Evolutionary conservation across 2,329 filamentous ascomycete species (phyloP).

Genomic region (Cercospora citrullina): DNA sequence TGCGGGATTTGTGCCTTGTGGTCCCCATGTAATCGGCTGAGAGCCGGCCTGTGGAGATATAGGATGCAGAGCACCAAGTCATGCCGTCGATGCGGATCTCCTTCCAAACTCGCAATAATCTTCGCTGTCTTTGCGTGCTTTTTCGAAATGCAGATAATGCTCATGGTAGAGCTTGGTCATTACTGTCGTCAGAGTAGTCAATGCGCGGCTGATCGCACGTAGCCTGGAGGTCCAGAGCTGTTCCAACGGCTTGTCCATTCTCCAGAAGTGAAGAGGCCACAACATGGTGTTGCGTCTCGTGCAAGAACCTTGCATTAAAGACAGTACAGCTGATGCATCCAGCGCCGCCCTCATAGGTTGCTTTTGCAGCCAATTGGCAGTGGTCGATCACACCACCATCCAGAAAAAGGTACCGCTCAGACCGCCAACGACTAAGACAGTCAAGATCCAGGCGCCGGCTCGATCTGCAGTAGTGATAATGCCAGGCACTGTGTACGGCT

Average conservation of each 20-base stretch:
- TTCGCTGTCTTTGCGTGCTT: neutral
- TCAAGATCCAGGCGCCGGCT: slow-evolving; percentile 26
- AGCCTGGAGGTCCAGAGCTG: neutral
- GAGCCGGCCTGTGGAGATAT: neutral
- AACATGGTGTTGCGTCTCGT: neutral
- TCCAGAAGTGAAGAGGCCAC: neutral
- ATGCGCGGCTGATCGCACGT: neutral
- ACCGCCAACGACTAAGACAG: slow-evolving; percentile 23
- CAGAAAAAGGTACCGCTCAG: slow-evolving; percentile 27
- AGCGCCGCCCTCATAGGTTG: neutral
- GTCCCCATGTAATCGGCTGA: neutral
- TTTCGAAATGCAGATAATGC: neutral
- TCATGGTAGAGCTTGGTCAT: neutral
- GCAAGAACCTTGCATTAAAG: neutral
- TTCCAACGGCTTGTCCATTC: neutral
- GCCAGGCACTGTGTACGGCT: slow-evolving; percentile 27
- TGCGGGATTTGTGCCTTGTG: no score
- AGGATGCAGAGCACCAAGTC: neutral
- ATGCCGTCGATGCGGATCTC: neutral
- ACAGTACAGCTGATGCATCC: neutral
- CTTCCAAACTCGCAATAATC: neutral
- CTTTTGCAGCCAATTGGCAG: neutral
- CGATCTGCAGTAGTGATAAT: slow-evolving; percentile 28
- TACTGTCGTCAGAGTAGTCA: neutral
- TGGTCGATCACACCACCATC: slow-evolving; percentile 22